Evolutionary conservation across 768 basidiomycete genomes (phyloP).

Genomic region (Auricularia auricula-judae): DNA sequence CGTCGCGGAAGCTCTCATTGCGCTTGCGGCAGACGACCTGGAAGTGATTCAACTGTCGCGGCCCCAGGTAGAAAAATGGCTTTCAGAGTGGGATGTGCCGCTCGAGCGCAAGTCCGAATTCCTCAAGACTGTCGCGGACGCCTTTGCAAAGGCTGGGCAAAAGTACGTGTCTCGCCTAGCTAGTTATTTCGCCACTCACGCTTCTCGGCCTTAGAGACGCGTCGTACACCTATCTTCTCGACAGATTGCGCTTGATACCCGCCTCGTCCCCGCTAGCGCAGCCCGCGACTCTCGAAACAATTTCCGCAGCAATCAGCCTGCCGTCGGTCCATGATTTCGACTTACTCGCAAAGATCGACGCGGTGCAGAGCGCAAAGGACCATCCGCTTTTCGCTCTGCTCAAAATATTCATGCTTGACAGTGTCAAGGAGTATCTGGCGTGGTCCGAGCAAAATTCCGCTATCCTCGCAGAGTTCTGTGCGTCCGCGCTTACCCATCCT

Average conservation of each 20-base stretch:
- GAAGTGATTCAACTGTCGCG: constrained; percentile 48
- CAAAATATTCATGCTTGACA: constrained; percentile 58
- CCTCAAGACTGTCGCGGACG: constrained; percentile 50
- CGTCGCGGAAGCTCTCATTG: constrained; percentile 53
- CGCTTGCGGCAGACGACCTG: constrained; percentile 55
- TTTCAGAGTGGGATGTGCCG: constrained; percentile 63
- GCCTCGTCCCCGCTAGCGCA: constrained; percentile 39
- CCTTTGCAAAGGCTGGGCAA: constrained; percentile 45
- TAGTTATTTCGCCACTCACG: neutral
- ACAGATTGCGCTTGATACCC: constrained; percentile 51
- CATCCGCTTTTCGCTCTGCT: constrained; percentile 68
- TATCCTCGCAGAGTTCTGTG: constrained; percentile 48
- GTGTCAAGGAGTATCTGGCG: constrained; percentile 45
- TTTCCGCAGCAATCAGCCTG: constrained; percentile 53
- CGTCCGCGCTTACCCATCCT: constrained; percentile 13
- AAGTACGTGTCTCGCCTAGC: constrained; percentile 32
- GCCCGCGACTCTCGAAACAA: constrained; percentile 45
- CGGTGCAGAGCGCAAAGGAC: constrained; percentile 50
- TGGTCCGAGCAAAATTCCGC: constrained; percentile 47
- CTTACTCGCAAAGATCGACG: constrained; percentile 63
- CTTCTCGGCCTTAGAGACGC: constrained; percentile 28
- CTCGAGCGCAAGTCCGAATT: constrained; percentile 53
- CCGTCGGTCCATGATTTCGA: constrained; percentile 74
- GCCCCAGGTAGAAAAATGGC: constrained; percentile 61
- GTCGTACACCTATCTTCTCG: constrained; percentile 54